A percentile compares a stretch with the other conserved stretches of the same genome.
These are phyloP conservation scores for Adiantum capillusveneris DNA, from an alignment of 75 land plant genomes.

Conservation along the genomic window DNA sequence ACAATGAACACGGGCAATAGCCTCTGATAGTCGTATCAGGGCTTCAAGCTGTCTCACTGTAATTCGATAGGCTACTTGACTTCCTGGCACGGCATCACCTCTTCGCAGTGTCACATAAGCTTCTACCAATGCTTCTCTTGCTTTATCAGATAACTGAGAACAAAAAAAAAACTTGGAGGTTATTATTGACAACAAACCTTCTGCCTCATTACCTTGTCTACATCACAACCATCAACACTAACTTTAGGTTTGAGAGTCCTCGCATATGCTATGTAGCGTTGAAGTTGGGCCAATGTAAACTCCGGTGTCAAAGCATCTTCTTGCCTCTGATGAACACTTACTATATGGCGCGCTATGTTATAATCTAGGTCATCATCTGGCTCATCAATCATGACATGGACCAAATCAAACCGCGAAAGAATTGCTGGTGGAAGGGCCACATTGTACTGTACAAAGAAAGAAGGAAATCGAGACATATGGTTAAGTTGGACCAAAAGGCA, in stretches of 20 bases:
- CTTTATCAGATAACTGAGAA: conserved; percentile 70
- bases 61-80: conserved; percentile 92
- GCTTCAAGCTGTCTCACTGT: conserved; percentile 97
- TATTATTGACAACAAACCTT: no score
- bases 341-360: conserved; percentile 91
- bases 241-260: conserved; percentile 87
- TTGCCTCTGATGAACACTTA: conserved; percentile 88
- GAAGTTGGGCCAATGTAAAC: conserved; percentile 79
- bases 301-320: conserved; percentile 86
- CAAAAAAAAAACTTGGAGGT: no score
- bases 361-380: conserved; percentile 91
- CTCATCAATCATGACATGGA: conserved; percentile 97
- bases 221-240: no score
- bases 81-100: conserved; percentile 87
- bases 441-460: conserved; percentile 56
- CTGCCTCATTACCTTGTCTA: no score
- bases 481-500: neutral
- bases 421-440: conserved; percentile 98
- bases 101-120: conserved; percentile 86
- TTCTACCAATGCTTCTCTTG: conserved; percentile 79
- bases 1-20: conserved; percentile 78
- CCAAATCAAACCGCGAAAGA: conserved; percentile 94
- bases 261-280: conserved; percentile 93
- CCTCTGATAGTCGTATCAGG: conserved; percentile 85
- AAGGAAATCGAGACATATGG: no score